phyloP scores from a whole-genome alignment of 148 eudicot genomes.

The Pouteria glomerata region DNA sequence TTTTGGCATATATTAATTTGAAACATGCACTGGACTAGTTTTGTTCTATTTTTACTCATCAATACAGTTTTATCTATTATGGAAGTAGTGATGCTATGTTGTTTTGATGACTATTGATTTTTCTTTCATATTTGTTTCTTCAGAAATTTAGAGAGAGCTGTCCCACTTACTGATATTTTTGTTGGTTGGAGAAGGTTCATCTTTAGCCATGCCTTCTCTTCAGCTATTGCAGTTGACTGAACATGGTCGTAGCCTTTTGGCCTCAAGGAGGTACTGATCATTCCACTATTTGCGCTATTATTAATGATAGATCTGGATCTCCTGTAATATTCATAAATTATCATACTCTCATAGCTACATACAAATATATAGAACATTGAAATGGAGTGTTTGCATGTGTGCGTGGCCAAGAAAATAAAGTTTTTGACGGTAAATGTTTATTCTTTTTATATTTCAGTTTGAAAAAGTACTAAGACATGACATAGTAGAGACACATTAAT shows the following conservation, averaged over 20 bases:
- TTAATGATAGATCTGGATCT: not conserved
- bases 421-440: no score
- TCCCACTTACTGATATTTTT: conserved; percentile 20
- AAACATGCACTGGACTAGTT: not conserved
- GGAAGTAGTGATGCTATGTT: not conserved
- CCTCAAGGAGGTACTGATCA: conserved; percentile 61
- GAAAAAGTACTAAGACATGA: no score
- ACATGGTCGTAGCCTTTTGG: conserved; percentile 76
- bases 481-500: no score
- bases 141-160: conserved; percentile 16
- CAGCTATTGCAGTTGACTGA: conserved; percentile 91
- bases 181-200: conserved; percentile 23
- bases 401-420: no score
- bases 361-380: no score
- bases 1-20: not conserved
- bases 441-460: no score
- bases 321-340: not conserved
- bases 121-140: not conserved
- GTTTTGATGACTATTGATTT: not conserved
- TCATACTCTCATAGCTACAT: no score
- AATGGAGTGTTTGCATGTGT: no score
- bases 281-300: not conserved
- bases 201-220: conserved; percentile 75
- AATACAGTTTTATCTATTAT: not conserved
- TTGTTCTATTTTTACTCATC: not conserved